These are phyloP conservation scores for Xylaria sp. DNA, from an alignment of 2,329 filamentous ascomycete genomes.

Conservation along the genomic window DNA sequence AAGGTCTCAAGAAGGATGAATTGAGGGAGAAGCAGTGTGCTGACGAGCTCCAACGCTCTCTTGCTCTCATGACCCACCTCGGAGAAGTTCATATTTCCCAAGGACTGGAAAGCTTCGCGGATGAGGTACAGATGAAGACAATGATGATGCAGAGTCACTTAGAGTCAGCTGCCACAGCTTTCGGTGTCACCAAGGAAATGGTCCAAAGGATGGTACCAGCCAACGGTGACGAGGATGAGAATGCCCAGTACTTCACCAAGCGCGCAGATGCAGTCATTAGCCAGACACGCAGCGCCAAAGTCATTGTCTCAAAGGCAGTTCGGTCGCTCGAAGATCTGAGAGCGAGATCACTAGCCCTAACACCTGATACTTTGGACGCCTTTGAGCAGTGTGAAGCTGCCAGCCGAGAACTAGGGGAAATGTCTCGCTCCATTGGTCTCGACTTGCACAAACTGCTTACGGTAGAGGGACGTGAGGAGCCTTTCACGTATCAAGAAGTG, in stretches of 20 bases:
- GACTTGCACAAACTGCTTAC: slow-evolving; percentile 73
- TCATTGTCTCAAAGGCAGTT: slow-evolving; percentile 81
- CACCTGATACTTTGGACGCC: slow-evolving; percentile 71
- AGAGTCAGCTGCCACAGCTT: slow-evolving; percentile 72
- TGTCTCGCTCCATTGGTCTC: slow-evolving; percentile 74
- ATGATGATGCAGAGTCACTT: slow-evolving; percentile 82
- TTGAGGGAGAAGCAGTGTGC: slow-evolving; percentile 86
- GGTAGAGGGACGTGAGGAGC: slow-evolving; percentile 77
- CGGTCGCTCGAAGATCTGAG: slow-evolving; percentile 82
- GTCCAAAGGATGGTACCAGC: slow-evolving; percentile 72
- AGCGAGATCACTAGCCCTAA: slow-evolving; percentile 77
- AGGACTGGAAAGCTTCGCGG: slow-evolving; percentile 77
- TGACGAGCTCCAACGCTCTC: slow-evolving; percentile 82
- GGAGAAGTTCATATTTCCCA: slow-evolving; percentile 81
- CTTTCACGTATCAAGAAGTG: slow-evolving; percentile 74
- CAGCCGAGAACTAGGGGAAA: slow-evolving; percentile 72
- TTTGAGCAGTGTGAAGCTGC: slow-evolving; percentile 77
- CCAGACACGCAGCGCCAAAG: slow-evolving; percentile 84
- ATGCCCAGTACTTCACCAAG: slow-evolving; percentile 73
- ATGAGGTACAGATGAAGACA: slow-evolving; percentile 82
- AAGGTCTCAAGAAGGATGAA: slow-evolving; percentile 83
- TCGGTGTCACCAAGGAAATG: slow-evolving; percentile 64
- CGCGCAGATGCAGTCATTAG: slow-evolving; percentile 78
- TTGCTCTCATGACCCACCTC: slow-evolving; percentile 87
- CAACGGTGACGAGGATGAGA: slow-evolving; percentile 72